Conservation (phyloP, 2,329 filamentous ascomycete species). For the Coniochaeta prunicola region DNA sequence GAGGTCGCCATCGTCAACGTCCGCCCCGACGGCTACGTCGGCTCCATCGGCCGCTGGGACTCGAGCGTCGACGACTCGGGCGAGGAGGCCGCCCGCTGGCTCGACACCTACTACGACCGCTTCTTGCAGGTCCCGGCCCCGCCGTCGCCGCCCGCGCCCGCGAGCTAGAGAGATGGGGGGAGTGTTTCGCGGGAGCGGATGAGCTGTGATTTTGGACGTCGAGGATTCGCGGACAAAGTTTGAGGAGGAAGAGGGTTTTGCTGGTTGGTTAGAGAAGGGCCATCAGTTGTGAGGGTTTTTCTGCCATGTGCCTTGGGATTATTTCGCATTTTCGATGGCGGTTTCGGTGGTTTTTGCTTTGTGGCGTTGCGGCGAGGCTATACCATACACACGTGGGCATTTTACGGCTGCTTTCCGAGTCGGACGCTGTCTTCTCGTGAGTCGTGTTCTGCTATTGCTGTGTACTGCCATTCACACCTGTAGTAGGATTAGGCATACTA, state of each 20-base stretch:
- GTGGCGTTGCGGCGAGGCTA: background rate
- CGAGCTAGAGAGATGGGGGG: background rate
- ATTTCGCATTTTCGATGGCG: background rate
- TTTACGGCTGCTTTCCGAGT: background rate
- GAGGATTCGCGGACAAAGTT: background rate
- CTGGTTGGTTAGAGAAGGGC: no score
- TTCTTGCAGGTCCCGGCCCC: constrained; percentile 50
- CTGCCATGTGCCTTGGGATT: no score
- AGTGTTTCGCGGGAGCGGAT: background rate
- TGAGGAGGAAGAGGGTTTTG: background rate
- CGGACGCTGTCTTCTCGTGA: background rate
- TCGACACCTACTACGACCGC: constrained; percentile 46
- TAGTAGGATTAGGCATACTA: no score
- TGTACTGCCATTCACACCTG: no score
- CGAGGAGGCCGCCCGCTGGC: constrained; percentile 44
- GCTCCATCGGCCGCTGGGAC: constrained; percentile 51
- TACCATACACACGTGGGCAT: background rate
- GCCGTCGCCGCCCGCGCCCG: no score
- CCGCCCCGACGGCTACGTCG: constrained; percentile 68
- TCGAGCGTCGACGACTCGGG: constrained; percentile 42
- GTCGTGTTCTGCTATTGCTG: background rate
- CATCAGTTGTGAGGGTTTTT: no score
- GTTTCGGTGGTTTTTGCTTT: background rate
- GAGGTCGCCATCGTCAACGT: constrained; percentile 62
- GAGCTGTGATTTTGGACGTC: background rate